A percentile compares a stretch with the other conserved stretches of the same genome.
Evolutionary conservation across 2,329 filamentous ascomycete species (phyloP).

Genomic region (Pseudogymnoascus sp.): DNA sequence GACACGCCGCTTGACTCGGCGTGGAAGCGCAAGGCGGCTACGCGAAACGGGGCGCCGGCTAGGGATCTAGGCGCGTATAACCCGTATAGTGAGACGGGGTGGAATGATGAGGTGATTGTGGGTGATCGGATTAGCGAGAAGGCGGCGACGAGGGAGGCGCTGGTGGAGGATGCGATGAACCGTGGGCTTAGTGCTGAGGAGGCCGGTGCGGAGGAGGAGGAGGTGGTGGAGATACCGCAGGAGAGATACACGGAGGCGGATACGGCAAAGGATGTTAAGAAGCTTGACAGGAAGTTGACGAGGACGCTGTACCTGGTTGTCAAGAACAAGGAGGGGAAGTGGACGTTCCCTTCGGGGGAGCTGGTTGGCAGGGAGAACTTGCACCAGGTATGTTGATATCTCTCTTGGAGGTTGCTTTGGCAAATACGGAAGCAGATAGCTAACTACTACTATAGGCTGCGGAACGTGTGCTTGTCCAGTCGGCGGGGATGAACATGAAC

Average conservation of each 20-base stretch:
- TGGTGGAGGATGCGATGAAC: constrained; percentile 68
- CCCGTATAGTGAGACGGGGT: constrained; percentile 61
- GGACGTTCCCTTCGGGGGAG: constrained; percentile 73
- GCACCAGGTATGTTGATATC: constrained; percentile 59
- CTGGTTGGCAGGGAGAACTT: constrained; percentile 67
- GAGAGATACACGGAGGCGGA: constrained; percentile 73
- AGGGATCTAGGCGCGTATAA: constrained; percentile 82
- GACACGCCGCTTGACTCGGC: constrained; percentile 78
- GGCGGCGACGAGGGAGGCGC: constrained; percentile 55
- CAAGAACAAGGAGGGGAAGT: constrained; percentile 59
- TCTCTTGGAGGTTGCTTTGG: neutral
- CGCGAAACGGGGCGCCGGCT: constrained; percentile 64
- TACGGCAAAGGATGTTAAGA: constrained; percentile 60
- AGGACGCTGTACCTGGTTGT: constrained; percentile 84
- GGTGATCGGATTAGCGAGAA: constrained; percentile 61
- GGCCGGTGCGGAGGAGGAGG: constrained; percentile 35
- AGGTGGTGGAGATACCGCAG: constrained; percentile 63
- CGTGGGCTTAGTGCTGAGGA: constrained; percentile 34
- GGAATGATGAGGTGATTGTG: constrained; percentile 85
- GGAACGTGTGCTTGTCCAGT: constrained; percentile 65
- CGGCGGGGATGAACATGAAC: constrained; percentile 93
- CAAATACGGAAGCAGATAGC: neutral
- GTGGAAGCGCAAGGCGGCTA: constrained; percentile 78
- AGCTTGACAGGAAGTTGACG: constrained; percentile 72
- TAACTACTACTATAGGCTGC: constrained; percentile 56